Conservation (phyloP, 2,329 filamentous ascomycete species). For the Fusarium tanahbumbuense region DNA sequence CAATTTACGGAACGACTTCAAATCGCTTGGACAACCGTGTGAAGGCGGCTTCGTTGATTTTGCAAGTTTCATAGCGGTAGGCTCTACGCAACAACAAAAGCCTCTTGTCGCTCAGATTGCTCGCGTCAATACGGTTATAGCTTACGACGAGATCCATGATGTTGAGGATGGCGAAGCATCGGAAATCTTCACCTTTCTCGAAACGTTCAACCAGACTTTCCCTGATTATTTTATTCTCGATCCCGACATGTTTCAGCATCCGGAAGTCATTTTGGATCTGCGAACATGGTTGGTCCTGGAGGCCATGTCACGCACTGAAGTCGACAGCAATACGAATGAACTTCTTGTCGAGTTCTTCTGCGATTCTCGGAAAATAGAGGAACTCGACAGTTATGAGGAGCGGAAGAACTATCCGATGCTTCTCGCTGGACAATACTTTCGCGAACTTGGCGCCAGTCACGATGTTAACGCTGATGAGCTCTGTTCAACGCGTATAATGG, state of each 20-base stretch:
- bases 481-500: conserved; percentile 40
- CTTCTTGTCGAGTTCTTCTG: conserved; percentile 49
- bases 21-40: conserved; percentile 17
- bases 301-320: conserved; percentile 25
- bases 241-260: conserved; percentile 21
- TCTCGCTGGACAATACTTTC: conserved; percentile 44
- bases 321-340: conserved; percentile 2
- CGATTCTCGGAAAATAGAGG: conserved; percentile 11
- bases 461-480: conserved; percentile 32
- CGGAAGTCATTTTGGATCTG: conserved; percentile 50
- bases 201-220: conserved; percentile 49
- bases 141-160: conserved; percentile 47
- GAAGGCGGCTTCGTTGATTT: conserved; percentile 48
- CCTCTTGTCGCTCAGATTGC: conserved; percentile 38
- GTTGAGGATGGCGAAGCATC: conserved; percentile 11
- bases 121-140: conserved; percentile 52
- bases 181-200: conserved; percentile 47
- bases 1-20: conserved; percentile 44
- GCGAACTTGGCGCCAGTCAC: conserved; percentile 36
- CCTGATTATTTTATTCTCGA: conserved; percentile 46
- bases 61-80: conserved; percentile 5
- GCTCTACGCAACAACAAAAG: not conserved
- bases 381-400: not conserved
- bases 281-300: conserved; percentile 53
- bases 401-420: conserved; percentile 9